Evolutionary conservation across 2,329 filamentous ascomycete genomes (phyloP), one percentile per base, ranked within the genome.

Genomic region (Trichoderma guizhouense): DNA sequence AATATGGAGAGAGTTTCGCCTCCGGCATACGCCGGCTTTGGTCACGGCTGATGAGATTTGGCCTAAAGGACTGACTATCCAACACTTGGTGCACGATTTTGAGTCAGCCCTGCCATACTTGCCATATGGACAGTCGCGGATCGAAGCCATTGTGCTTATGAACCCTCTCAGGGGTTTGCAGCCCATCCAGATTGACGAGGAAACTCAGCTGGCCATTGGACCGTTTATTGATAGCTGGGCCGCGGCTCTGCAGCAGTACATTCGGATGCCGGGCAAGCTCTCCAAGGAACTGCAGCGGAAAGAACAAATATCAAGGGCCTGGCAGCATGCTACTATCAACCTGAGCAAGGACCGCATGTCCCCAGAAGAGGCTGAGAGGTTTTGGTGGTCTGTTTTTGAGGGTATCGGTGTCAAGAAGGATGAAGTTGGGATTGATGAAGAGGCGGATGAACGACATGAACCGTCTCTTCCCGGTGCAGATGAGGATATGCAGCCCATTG

Each of bases 331-430:
- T 6, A 72, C 47, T 5, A 8, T 47, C n/a, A 47, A 43, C n/a
- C 60, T 72, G 5, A 64, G 58, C 39, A 63, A 64, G 21, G 30
- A 6, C 18, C 71, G 71, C 21, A 69, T 72, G 65, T 64, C 71
- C 14, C 8, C 14, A 15, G 71, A 72, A 58, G 71, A 72, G 9
- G 60, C 65, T 2, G 60, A n/a, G 21, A 58, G 65, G n/a, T 70
- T 57, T 39, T 72, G 71, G 71, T 51, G 24, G 28, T 47, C 65
- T 8, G 7, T 34, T 8, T 72, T 72, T 51, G 3, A 24, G 6
- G 3, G 12, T n/a, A 15, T 24, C 11, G 18, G 5, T 5, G 30
- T 60, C 8, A 58, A 55, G 21, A 11, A 28, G 15, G 3, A 24
- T 21, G 66, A 70, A 51, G 34, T 72, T 58, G 71, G 34, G 12